phyloP scores from a whole-genome alignment of 257 asterid genomes.

The Penstemon newberryi region DNA sequence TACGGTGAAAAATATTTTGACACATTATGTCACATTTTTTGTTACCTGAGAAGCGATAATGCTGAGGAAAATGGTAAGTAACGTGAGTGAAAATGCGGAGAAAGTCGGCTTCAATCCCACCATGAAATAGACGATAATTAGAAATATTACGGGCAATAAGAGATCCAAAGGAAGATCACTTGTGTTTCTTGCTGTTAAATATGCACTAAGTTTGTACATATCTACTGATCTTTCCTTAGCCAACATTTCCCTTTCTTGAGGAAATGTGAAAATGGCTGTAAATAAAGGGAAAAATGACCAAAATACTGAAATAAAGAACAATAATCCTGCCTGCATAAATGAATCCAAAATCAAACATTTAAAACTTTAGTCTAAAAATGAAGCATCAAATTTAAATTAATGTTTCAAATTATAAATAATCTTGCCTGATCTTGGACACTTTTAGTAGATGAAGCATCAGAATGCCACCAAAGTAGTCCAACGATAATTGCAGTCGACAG shows the following conservation, averaged over 20 bases:
- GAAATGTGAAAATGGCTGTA: conserved; percentile 47
- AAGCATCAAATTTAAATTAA: neutral
- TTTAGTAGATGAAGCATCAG: conserved; percentile 33
- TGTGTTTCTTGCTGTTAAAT: conserved; percentile 39
- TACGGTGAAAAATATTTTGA: too few species aligned
- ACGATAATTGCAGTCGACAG: conserved; percentile 34
- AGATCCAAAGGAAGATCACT: conserved; percentile 48
- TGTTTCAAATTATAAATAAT: neutral
- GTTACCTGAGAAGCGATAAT: conserved; percentile 48
- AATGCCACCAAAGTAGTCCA: conserved; percentile 45
- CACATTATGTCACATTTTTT: neutral
- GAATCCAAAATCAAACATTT: neutral
- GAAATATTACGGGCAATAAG: conserved; percentile 39
- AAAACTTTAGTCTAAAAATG: neutral
- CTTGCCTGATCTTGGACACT: conserved; percentile 38
- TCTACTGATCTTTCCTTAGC: conserved; percentile 50
- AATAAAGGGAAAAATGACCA: conserved; percentile 45
- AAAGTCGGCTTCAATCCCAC: conserved; percentile 38
- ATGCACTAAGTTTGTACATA: conserved; percentile 53
- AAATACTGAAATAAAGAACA: conserved; percentile 49
- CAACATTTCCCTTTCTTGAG: conserved; percentile 46
- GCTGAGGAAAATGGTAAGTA: conserved; percentile 40
- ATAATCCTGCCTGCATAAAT: conserved; percentile 43
- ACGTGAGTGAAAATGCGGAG: conserved; percentile 37
- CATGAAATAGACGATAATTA: conserved; percentile 44